Evolutionary conservation across 371 early-diverging fungal species (phyloP), one percentile per base, ranked within the genome.

Genomic region (Mortierella sp.): DNA sequence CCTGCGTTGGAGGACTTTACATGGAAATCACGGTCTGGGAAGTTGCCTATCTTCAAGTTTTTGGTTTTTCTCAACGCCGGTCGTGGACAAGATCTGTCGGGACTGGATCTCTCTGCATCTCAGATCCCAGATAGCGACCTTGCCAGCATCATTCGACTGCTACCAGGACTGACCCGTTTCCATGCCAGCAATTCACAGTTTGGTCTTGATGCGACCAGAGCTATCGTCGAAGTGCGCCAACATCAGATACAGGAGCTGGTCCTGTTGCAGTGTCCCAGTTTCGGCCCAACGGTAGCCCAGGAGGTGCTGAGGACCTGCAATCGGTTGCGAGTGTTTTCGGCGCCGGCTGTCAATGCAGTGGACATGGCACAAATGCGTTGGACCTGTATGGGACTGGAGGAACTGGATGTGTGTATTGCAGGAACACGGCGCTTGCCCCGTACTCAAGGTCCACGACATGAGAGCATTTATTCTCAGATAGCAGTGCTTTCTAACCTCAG

Each of bases 11-110:
- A 75, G 63, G 44, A 71, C 10, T 42, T 80, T 45, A 71, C 72
- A 34, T 80, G 80, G 80, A 80, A 45, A 50, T 72, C 76, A 3
- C 70, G 80, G 13, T 34, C 76, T 13, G 80, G 76, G 16, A 48
- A 42, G 10, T 11, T 76, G 42, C 54, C 76, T 1, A 76, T 76
- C 63, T 24, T 70, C 42, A 76, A 72, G 28, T 76, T 80, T 65
- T 31, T 80, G 47, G 26, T 52, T 42, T 80, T 63, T 14, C 71
- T 80, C 14, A 76, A 48, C 47, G 70, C 79, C 2, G 79, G 75
- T 24, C 34, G 55, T 16, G 48, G 54, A 26, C 42, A 54, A 28
- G 42, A 58, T 1, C 19, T 70, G 16, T 44, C 74, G 2, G 60
- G 65, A 14, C 47, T 80, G 42, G 76, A 80, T n/a, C 34, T 80